Evolutionary conservation across 1,139 yeast genomes (phyloP).

Genomic region (Debaryomyces psychrophilus): DNA sequence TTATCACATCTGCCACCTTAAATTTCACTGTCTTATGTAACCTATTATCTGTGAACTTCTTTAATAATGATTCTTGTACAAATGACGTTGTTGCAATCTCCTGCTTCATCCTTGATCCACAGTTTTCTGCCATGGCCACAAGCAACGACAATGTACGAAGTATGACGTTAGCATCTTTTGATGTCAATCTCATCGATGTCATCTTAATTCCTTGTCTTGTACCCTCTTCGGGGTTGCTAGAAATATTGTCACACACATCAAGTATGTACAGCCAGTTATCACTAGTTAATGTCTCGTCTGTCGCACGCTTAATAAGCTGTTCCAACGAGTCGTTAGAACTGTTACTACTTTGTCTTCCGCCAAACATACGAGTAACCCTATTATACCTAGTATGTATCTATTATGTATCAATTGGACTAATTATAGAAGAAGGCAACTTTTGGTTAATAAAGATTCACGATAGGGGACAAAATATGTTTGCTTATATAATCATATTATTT

Average conservation of each 20-base stretch:
- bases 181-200: slow-evolving; percentile 56
- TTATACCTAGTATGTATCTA: not conserved
- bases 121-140: slow-evolving; percentile 84
- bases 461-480: not conserved
- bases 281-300: slow-evolving; percentile 75
- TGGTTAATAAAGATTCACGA: not conserved
- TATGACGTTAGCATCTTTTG: slow-evolving; percentile 78
- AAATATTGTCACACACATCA: slow-evolving; percentile 81
- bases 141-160: slow-evolving; percentile 72
- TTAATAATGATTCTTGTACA: slow-evolving; percentile 54
- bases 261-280: slow-evolving; percentile 87
- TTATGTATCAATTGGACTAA: not conserved
- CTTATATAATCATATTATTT: not conserved
- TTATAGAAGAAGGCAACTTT: not conserved
- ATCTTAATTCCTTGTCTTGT: slow-evolving; percentile 55
- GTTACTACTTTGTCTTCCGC: slow-evolving; percentile 5
- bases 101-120: slow-evolving; percentile 86
- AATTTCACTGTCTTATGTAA: slow-evolving; percentile 72
- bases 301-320: slow-evolving; percentile 58
- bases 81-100: slow-evolving; percentile 76
- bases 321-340: slow-evolving; percentile 17
- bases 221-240: slow-evolving; percentile 66
- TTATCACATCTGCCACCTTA: slow-evolving; percentile 67
- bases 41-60: slow-evolving; percentile 55
- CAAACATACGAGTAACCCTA: slow-evolving; percentile 12